These are phyloP conservation scores for Trebouxia sp. DNA, from an alignment of 139 green algal species.

Conservation along the genomic window DNA sequence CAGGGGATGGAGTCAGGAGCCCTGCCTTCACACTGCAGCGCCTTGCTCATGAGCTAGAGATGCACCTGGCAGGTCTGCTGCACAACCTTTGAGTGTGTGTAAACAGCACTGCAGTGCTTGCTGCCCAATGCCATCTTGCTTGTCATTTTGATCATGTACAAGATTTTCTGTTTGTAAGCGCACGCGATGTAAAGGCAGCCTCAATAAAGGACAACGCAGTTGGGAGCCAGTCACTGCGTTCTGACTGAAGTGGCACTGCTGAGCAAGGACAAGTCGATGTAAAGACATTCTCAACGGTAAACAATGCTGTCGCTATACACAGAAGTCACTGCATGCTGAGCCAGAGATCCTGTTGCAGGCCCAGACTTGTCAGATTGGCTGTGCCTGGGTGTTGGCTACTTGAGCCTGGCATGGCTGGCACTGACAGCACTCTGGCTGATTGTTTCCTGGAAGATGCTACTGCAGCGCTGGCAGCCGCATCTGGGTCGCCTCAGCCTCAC, in stretches of 20 bases:
- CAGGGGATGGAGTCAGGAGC: no score
- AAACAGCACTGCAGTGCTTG: background rate
- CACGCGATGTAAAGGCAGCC: no score
- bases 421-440: background rate
- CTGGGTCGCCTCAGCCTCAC: background rate
- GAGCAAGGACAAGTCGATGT: background rate
- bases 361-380: constrained; percentile 26
- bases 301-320: background rate
- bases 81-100: background rate
- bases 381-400: constrained; percentile 24
- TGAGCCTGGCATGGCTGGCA: background rate
- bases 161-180: background rate
- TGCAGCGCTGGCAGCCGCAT: constrained; percentile 6
- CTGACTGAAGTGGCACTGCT: background rate
- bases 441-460: background rate
- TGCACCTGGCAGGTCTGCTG: constrained; percentile 9
- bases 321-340: background rate
- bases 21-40: background rate
- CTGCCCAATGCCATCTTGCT: background rate
- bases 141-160: background rate
- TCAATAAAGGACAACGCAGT: background rate
- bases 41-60: background rate
- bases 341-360: background rate
- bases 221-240: no score
- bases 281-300: background rate